Percentiles rank a stretch among this genome's conserved stretches.
Conservation (phyloP, 306 rosid species). For the Citrullus mucosospermus region DNA sequence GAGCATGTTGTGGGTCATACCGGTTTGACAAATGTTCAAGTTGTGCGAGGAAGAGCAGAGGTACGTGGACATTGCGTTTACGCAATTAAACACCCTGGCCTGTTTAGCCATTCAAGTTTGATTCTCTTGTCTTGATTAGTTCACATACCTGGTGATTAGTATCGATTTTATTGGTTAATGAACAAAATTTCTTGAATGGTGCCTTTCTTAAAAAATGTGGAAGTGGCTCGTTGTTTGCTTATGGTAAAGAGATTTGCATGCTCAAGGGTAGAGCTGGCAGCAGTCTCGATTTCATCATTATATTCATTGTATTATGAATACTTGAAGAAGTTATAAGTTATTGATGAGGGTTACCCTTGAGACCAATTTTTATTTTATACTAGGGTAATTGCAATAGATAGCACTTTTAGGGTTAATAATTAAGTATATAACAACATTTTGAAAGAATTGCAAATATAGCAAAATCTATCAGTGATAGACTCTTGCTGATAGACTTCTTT, state of each 20-base stretch:
- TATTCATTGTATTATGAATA: neutral
- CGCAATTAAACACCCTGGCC: neutral
- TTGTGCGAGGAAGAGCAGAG: constrained; percentile 94
- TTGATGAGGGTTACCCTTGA: neutral
- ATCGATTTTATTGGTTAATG: neutral
- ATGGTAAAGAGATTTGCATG: neutral
- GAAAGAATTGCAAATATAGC: no score
- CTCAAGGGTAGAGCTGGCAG: neutral
- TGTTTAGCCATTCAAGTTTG: neutral
- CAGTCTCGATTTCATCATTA: neutral
- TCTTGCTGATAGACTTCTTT: no score
- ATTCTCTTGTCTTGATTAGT: neutral
- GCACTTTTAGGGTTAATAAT: no score
- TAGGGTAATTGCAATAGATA: no score
- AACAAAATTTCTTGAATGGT: neutral
- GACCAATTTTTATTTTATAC: neutral
- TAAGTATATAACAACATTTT: no score
- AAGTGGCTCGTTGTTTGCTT: neutral
- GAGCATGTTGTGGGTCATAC: constrained; percentile 52
- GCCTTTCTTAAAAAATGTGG: neutral
- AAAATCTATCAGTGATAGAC: no score
- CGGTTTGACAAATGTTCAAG: constrained; percentile 56
- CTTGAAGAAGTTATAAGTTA: neutral
- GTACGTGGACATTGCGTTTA: constrained; percentile 17
- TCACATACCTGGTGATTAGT: neutral